Base-by-base conservation (phyloP, 164 flowering plant genomes). In the Euptelea pleiosperma region DNA sequence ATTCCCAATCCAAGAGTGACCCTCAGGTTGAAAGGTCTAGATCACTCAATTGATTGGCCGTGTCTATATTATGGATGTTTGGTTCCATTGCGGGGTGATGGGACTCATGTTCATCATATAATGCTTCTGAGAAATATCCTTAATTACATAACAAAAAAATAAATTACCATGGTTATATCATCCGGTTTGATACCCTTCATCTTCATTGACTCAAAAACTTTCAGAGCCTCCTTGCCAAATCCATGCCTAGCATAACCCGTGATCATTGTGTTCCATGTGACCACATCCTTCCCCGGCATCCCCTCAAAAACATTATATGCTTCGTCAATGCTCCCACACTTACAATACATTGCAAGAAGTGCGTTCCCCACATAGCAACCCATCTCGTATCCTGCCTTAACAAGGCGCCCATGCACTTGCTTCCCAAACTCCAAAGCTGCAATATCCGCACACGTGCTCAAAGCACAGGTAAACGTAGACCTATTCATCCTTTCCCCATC, bases 261-360 rank as follows among this genome's bases (percentile, higher is more conserved):
- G 52, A 92, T 87, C 77, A 87, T 82, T 15, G 96, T 87, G 66
- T 89, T 92, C 96, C 98, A 92, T 8, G 96, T 78, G 50, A 92
- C 87, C 19, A 77, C 59, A 70, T 92, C 96, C 73, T 81, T 89
- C 36, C 80, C 85, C 5, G 53, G 21, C 60, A 92, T 87, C n/a
- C 57, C 76, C 51, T 73, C 65, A 53, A 89, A 92, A 10, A 75
- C 79, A 61, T 55, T 54, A 34, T 73, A 65, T 11, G 96, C 96
- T 66, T 87, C 95, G 16, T 85, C 89, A 42, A 89, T 82, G 77
- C 84, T 79, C 58, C 98, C 98, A 72, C 96, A 89, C 61, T 83
- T 87, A 48, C 86, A 84, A 54, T 92, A 92, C 98, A 92, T 85
- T 15, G 78, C 71, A 63, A 92, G 86, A 62, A 92, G 82, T 18